phyloP scores from a whole-genome alignment of 768 basidiomycete species.

The Boletus rex-veris region DNA sequence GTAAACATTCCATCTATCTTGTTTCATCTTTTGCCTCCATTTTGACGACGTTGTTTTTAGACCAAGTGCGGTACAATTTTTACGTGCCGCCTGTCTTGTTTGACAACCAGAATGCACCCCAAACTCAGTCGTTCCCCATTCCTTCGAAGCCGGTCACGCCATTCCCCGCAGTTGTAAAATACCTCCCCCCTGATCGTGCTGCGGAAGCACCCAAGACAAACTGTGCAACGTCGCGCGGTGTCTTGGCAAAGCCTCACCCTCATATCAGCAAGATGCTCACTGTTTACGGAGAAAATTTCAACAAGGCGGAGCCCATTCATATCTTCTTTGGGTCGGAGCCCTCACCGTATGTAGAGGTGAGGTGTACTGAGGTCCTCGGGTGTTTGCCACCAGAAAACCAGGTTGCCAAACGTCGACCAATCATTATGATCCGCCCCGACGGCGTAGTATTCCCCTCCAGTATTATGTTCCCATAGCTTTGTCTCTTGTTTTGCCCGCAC shows the following conservation, averaged over 20 bases:
- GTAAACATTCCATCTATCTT: conserved; percentile 36
- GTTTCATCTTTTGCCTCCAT: conserved; percentile 1
- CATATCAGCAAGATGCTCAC: conserved; percentile 79
- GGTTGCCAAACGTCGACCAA: conserved; percentile 65
- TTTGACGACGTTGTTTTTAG: conserved; percentile 37
- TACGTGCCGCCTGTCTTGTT: conserved; percentile 84
- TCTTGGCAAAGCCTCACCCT: conserved; percentile 73
- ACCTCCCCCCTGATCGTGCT: conserved; percentile 85
- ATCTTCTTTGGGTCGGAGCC: conserved; percentile 88
- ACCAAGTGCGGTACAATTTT: conserved; percentile 92
- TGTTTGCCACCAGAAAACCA: conserved; percentile 75
- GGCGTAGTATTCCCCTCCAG: conserved; percentile 86
- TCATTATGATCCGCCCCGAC: conserved; percentile 79
- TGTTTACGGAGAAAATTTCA: conserved; percentile 86
- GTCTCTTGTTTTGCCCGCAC: conserved; percentile 8
- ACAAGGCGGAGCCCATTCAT: conserved; percentile 73
- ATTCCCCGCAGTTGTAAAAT: conserved; percentile 85
- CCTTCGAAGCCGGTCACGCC: conserved; percentile 83
- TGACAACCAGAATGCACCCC: conserved; percentile 72
- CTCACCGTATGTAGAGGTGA: conserved; percentile 82
- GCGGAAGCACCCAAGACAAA: conserved; percentile 76
- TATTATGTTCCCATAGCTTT: conserved; percentile 69
- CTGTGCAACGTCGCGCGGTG: conserved; percentile 60
- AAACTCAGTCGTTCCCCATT: conserved; percentile 70
- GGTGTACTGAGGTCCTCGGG: conserved; percentile 81